phyloP scores from a whole-genome alignment of 768 basidiomycete species.

The Calocera cornea region DNA sequence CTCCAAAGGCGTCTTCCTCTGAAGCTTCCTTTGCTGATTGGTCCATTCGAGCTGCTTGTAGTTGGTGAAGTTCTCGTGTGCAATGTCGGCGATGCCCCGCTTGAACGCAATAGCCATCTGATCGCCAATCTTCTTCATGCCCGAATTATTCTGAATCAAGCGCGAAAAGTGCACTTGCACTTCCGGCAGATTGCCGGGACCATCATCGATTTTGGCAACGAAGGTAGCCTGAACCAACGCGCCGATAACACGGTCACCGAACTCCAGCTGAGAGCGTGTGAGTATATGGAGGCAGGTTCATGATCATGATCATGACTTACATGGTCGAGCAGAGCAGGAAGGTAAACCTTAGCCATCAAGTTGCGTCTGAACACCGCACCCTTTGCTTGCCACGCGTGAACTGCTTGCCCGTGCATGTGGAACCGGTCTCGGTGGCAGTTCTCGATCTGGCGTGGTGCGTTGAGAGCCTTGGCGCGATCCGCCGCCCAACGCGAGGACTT shows the following conservation, averaged over 20 bases:
- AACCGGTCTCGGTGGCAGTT: neutral
- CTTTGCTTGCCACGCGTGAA: neutral
- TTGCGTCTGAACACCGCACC: neutral
- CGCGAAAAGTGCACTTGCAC: neutral
- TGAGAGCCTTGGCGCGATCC: neutral
- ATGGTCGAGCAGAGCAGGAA: neutral
- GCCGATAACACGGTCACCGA: neutral
- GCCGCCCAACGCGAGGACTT: too few relatives aligned
- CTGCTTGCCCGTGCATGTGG: neutral
- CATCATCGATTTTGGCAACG: neutral
- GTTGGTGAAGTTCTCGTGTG: neutral
- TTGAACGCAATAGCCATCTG: neutral
- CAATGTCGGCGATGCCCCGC: neutral
- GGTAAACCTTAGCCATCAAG: neutral
- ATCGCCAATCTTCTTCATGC: neutral
- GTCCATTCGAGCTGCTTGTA: neutral
- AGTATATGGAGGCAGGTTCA: neutral
- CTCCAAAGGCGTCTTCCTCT: neutral
- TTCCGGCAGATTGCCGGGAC: neutral
- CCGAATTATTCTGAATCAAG: neutral
- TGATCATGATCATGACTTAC: conserved; percentile 2
- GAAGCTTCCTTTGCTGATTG: neutral
- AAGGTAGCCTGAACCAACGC: neutral
- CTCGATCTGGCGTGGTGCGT: neutral
- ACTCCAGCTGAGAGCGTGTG: neutral